Evolutionary conservation across 2,329 filamentous ascomycete genomes (phyloP), one percentile per base, ranked within the genome.

Genomic region (Periglandula ipomoeae): DNA sequence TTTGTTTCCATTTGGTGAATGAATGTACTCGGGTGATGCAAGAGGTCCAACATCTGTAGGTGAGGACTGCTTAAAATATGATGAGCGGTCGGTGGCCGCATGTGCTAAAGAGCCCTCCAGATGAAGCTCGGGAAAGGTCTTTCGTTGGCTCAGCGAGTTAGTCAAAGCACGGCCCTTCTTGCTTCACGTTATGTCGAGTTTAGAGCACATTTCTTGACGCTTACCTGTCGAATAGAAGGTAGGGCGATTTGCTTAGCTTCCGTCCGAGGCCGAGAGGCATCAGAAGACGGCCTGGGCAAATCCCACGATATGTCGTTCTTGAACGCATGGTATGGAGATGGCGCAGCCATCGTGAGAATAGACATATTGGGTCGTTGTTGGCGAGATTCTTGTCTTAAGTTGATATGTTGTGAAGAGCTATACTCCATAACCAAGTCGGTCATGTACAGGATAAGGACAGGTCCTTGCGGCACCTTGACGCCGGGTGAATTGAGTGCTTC

Each of bases 211-310:
- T 34, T 42, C n/a, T 39, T n/a, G 30, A 22, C 7, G 45, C 58
- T 49, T 70, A 77, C 75, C 71, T 76, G 71, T 54, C 72, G 68
- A 44, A 79, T 76, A 1, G 76, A 73, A 19, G 76, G 76, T 20
- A 79, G 64, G 32, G 68, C 67, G 26, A 74, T 59, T 50, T 62
- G 61, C 52, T 69, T 65, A n/a, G 60, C 59, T 47, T 74, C 70
- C 17, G 57, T 56, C 48, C 64, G 65, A 42, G 64, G 61, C 35
- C 65, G 58, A 17, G 62, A 59, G 30, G 62, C 64, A 26, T 69
- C 67, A 27, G 63, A 51, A 17, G 40, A 47, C 4, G 61, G 57
- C 46, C 65, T 61, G 52, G 58, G 50, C 27, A 65, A 58, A 46
- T 69, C 65, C 70, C 69, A 74, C 17, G 61, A 56, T 30, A 64